Evolutionary conservation across 257 asterid genomes (phyloP), one percentile per base, ranked within the genome.

Genomic region (Petunia axillaris): DNA sequence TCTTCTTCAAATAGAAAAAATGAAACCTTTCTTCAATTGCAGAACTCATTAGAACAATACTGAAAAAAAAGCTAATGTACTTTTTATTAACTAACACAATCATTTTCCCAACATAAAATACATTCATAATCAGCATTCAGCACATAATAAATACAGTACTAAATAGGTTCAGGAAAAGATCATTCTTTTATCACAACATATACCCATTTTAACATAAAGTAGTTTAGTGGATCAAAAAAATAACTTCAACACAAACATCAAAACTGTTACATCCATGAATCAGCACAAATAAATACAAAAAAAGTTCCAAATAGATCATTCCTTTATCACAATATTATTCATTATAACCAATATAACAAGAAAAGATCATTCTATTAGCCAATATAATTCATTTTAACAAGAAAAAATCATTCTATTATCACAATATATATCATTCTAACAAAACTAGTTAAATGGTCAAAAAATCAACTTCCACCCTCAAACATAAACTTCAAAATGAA

Each of bases 41-140:
- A 50, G 36, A 48, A 25, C 25, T 41, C 75, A 67, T 43, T 67
- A 43, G 75, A 73, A 73, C 46, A 71, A 71, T 9, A 2, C 50
- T 48, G 13, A 10, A 43, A n/a, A 7, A 68, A 43, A 70, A 70
- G 57, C 16, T 44, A 43, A 16, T 68, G 75, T 3, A 67, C 39
- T 67, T 67, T 13, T 67, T 13, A 67, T 43, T 2, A 66, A 67
- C n/a, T n/a, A 70, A 46, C 58, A 65, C 0, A 10, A 68, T 68
- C 41, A 68, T 16, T 44, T 0, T 44, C 25, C 25, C 4, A 46
- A 8, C 40, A 70, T 44, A 16, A 25, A 48, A 48, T 0, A 71
- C 25, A 71, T 46, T 25, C 25, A 25, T 25, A 25, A 25, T 25
- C 25, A 25, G 25, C 25, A 25, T 0, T 25, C 25, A 25, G 25